These are phyloP conservation scores for Monosporozyma unispora DNA, from an alignment of 805 yeast species.

Conservation along the genomic window DNA sequence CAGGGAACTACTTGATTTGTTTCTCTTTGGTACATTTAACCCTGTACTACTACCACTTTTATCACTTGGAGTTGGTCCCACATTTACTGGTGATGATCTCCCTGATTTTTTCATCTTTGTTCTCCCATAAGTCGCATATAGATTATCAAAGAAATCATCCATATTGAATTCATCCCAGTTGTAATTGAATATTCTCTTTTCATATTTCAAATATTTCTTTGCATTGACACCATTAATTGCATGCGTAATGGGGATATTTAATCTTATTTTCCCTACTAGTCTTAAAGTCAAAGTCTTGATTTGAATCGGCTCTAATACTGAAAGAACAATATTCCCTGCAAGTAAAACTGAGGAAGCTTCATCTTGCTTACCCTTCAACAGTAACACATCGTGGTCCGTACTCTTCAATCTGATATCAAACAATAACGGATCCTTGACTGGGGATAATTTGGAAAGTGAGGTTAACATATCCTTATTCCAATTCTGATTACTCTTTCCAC, in stretches of 20 bases:
- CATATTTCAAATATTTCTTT: constrained; percentile 43
- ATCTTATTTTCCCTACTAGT: constrained; percentile 54
- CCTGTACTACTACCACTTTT: not conserved
- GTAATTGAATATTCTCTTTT: constrained; percentile 62
- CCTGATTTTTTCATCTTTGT: constrained; percentile 11
- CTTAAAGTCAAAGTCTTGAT: constrained; percentile 55
- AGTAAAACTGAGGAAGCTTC: constrained; percentile 73
- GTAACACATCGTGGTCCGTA: constrained; percentile 56
- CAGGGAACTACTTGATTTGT: constrained; percentile 23
- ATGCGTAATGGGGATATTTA: constrained; percentile 42
- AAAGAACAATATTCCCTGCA: constrained; percentile 69
- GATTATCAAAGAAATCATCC: constrained; percentile 31
- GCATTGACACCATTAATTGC: constrained; percentile 35
- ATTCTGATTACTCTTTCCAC: not conserved
- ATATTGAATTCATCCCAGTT: constrained; percentile 65
- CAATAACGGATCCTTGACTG: constrained; percentile 27
- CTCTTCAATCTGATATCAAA: constrained; percentile 55
- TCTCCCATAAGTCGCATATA: constrained; percentile 17
- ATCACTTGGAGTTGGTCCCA: not conserved
- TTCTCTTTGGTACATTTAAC: constrained; percentile 16
- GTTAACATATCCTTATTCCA: constrained; percentile 6
- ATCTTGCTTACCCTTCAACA: constrained; percentile 66
- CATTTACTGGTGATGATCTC: constrained; percentile 12
- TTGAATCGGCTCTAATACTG: constrained; percentile 65
- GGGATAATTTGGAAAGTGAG: constrained; percentile 8